Evolutionary conservation across 495 filamentous ascomycete species (phyloP), one percentile per base, ranked within the genome.

Genomic region (Cercophora sp.): DNA sequence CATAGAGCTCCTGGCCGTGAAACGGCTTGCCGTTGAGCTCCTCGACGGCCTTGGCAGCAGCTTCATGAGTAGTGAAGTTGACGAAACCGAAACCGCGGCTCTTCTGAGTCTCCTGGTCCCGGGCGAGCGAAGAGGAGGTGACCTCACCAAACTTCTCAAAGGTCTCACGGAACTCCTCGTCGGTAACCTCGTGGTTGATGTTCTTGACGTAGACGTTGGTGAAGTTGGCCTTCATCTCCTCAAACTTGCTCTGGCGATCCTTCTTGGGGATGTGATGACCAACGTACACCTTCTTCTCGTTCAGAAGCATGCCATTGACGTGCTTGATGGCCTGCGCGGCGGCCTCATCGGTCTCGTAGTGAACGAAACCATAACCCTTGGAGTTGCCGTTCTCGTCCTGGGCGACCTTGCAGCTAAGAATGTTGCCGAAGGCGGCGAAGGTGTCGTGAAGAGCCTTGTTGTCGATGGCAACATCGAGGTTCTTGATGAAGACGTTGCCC

Each of bases 211-310:
- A 99, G 68, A 97, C 83, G 72, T 99, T 99, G 76, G 93, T 99
- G 80, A 95, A 99, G 81, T 99, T 97, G 70, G 94, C 93, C 85
- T 97, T 97, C 92, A 99, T 99, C 81, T 99, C 93, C 79, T 99
- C 93, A 68, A 96, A 97, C 79, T 99, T 99, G 89, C 90, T 96
- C 80, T 96, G 91, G 60, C 93, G 94, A 63, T 99, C 93, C 82
- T 99, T 99, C 87, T 96, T 96, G 61, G 93, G 93, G 70, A 99
- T 96, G 77, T 99, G 93, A 73, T 96, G 91, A 51, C 93, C 93
- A 59, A 99, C 93, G 62, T 91, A 99, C 44, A 99, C 93, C 82
- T 99, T 99, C 86, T 99, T 99, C 83, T 99, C 93, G 74, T 97
- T 97, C 65, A 99, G 76, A 65, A 99, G 73, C 93, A 99, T 99